Evolutionary conservation across 768 basidiomycete genomes (phyloP).

Genomic region (Xerocomus brunneocitrinus): DNA sequence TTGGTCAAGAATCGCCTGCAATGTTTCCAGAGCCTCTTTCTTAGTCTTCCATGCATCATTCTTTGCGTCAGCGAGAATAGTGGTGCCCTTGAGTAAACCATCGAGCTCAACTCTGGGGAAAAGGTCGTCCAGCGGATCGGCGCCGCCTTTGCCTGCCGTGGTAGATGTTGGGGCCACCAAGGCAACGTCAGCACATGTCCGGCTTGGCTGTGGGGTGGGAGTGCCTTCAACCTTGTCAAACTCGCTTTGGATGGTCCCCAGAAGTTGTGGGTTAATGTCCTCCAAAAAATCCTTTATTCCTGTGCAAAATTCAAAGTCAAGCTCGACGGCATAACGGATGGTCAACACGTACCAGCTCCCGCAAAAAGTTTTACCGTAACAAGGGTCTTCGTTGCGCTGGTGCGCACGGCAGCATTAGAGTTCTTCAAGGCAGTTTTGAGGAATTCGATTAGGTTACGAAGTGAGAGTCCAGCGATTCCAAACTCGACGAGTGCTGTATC

Average conservation of each 20-base stretch:
- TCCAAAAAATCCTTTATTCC: slow-evolving; percentile 91
- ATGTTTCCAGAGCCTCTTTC: slow-evolving; percentile 87
- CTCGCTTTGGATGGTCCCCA: slow-evolving; percentile 84
- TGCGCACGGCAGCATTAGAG: slow-evolving; percentile 90
- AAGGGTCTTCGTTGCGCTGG: slow-evolving; percentile 87
- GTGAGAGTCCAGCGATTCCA: slow-evolving; percentile 80
- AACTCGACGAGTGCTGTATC: slow-evolving; percentile 85
- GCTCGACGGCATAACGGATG: neutral
- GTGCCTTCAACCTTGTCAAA: slow-evolving; percentile 89
- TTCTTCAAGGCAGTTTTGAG: slow-evolving; percentile 83
- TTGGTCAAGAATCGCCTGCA: slow-evolving; percentile 83
- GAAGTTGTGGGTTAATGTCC: slow-evolving; percentile 90
- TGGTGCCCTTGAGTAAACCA: slow-evolving; percentile 74
- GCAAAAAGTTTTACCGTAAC: slow-evolving; percentile 91
- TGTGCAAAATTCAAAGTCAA: slow-evolving; percentile 30
- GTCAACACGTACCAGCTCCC: slow-evolving; percentile 61
- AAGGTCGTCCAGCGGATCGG: slow-evolving; percentile 85
- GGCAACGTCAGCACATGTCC: slow-evolving; percentile 72
- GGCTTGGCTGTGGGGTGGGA: slow-evolving; percentile 70
- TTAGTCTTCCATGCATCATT: slow-evolving; percentile 96
- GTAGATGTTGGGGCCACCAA: slow-evolving; percentile 42
- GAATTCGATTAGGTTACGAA: slow-evolving; percentile 86
- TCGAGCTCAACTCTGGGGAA: slow-evolving; percentile 96
- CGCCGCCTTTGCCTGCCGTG: slow-evolving; percentile 35
- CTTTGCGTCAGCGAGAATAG: slow-evolving; percentile 77